Evolutionary conservation across 805 yeast genomes (phyloP), one percentile per base, ranked within the genome.

Genomic region (Yarrowia alimentaria): DNA sequence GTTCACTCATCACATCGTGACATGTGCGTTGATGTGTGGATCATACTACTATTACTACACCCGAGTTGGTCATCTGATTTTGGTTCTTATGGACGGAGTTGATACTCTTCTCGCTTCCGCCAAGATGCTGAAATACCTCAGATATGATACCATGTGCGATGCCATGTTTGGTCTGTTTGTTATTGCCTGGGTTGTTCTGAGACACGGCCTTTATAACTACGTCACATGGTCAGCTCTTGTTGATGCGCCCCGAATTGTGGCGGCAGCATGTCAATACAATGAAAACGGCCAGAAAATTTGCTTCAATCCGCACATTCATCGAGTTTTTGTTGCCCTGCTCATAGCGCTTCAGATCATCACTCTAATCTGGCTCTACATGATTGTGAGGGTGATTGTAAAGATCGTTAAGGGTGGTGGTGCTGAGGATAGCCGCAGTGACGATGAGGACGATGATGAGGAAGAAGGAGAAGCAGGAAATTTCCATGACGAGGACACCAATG

Each of bases 1-100:
- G 97, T 79, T 88, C 61, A 69, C 81, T 37, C 97, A 89, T 64
- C 97, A 89, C 66, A 79, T 90, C 52, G 81, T 90, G 52, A 89
- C 97, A 0, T 74, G 81, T 58, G 58, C 71, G 17, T 73, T 89
- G 51, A 75, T 84, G 20, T 63, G 74, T 10, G 91, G 93, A 2
- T 83, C 93, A 1, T 89, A 88, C 65, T 72, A 70, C 61, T 80
- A 78, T 63, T 81, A 84, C 66, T 84, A 81, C 66, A 78, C 82
- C 25, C 75, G 86, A 28, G 76, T 86, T 51, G 96, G 97, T 22
- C 86, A 87, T 65, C 75, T 83, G 21, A 82, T 89, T 35, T 67
- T 87, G 57, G 74, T 81, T 55, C 68, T 86, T 51, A 89, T 89
- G 95, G 96, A 89, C 68, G 70, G 81, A 22, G 93, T 80, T 40